Evolutionary conservation across 371 early-diverging fungal genomes (phyloP).

Genomic region (Zychaea mexicana): DNA sequence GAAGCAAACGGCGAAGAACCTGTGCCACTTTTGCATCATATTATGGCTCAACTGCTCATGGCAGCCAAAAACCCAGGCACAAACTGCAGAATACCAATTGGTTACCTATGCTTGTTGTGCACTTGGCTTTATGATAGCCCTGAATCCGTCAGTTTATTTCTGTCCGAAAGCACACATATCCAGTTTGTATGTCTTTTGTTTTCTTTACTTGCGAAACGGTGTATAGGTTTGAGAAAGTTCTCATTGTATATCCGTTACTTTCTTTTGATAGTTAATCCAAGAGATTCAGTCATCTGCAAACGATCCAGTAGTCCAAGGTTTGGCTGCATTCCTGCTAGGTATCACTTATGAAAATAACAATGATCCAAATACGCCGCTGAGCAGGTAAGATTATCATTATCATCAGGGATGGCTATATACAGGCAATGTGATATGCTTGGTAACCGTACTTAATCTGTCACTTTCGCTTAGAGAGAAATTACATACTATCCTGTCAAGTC

Average conservation of each 20-base stretch:
- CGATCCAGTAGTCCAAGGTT: slow-evolving; percentile 85
- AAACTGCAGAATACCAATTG: slow-evolving; percentile 74
- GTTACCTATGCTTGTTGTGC: slow-evolving; percentile 70
- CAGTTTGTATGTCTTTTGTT: slow-evolving; percentile 68
- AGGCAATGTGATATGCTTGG: not conserved
- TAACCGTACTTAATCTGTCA: too few relatives aligned
- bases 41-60: slow-evolving; percentile 62
- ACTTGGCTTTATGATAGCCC: slow-evolving; percentile 87
- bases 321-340: slow-evolving; percentile 86
- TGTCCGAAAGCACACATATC: slow-evolving; percentile 87
- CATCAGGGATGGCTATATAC: not conserved
- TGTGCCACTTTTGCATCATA: slow-evolving; percentile 59
- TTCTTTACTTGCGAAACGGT: too few relatives aligned
- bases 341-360: slow-evolving; percentile 87
- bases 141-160: slow-evolving; percentile 73
- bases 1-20: slow-evolving; percentile 65
- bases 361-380: slow-evolving; percentile 72
- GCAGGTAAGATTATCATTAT: slow-evolving; percentile 33
- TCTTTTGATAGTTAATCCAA: slow-evolving; percentile 71
- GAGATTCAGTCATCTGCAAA: slow-evolving; percentile 83
- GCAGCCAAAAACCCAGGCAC: slow-evolving; percentile 53
- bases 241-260: not conserved
- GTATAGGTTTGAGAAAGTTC: not conserved
- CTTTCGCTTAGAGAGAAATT: slow-evolving; percentile 58
- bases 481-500: slow-evolving; percentile 80